Evolutionary conservation across 768 basidiomycete genomes (phyloP).

Genomic region (Sutorius australiensis): DNA sequence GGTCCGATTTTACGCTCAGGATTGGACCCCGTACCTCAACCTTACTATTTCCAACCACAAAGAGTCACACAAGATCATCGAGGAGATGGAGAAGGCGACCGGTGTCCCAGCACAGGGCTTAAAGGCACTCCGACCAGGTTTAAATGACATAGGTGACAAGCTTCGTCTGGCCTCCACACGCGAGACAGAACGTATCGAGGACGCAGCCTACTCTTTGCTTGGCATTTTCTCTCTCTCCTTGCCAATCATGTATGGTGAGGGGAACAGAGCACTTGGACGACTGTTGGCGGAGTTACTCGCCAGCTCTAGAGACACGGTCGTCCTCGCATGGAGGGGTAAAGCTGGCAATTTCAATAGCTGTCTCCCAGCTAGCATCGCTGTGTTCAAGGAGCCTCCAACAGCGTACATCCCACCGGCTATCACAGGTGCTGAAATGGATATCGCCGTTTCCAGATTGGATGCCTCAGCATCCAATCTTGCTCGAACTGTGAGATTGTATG

Average conservation of each 20-base stretch:
- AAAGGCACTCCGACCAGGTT: background rate
- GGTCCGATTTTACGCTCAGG: constrained; percentile 3
- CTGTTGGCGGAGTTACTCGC: constrained; percentile 2
- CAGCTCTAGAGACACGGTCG: background rate
- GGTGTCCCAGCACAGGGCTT: background rate
- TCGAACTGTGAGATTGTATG: background rate
- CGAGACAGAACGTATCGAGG: background rate
- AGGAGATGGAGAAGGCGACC: constrained; percentile 5
- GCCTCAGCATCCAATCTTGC: background rate
- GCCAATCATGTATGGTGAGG: constrained; percentile 3
- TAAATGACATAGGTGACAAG: background rate
- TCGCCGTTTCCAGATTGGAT: background rate
- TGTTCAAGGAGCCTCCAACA: background rate
- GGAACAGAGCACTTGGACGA: constrained; percentile 2
- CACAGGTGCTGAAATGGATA: background rate
- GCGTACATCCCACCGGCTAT: background rate
- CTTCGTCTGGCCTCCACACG: background rate
- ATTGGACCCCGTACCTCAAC: background rate
- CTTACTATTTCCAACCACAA: constrained; percentile 2
- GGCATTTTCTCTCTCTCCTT: background rate
- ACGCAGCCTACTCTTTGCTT: background rate
- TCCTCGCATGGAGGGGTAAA: constrained; percentile 7
- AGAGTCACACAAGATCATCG: background rate
- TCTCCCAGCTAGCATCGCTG: background rate
- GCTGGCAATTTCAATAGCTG: constrained; percentile 8